Conservation (phyloP, 1,284 basidiomycete genomes). For the Boletus mariae region DNA sequence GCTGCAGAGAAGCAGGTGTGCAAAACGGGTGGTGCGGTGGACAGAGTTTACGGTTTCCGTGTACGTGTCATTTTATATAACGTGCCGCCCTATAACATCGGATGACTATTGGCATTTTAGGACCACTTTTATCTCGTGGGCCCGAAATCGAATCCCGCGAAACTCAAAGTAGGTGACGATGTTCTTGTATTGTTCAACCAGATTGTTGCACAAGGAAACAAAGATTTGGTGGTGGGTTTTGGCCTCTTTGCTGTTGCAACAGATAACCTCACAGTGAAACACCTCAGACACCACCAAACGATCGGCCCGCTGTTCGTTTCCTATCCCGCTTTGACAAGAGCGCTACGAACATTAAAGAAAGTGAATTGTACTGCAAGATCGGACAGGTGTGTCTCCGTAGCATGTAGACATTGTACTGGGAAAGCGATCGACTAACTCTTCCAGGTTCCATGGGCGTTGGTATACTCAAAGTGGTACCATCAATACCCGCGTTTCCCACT, state of each 20-base stretch:
- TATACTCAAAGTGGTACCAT: conserved; percentile 53
- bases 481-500: conserved; percentile 48
- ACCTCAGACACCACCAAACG: conserved; percentile 16
- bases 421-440: background rate
- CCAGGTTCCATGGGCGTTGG: conserved; percentile 49
- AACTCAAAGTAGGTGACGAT: conserved; percentile 8
- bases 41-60: conserved; percentile 40
- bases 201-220: conserved; percentile 23
- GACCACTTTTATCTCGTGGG: conserved; percentile 27
- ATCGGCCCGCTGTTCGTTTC: conserved; percentile 41
- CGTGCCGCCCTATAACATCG: conserved; percentile 19
- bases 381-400: conserved; percentile 38
- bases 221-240: conserved; percentile 17
- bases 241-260: background rate
- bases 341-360: conserved; percentile 55
- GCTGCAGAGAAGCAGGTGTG: conserved; percentile 42
- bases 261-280: background rate
- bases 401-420: background rate
- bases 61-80: conserved; percentile 36
- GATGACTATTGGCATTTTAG: conserved; percentile 4
- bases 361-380: conserved; percentile 43
- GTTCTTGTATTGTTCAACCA: conserved; percentile 20
- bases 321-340: conserved; percentile 52
- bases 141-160: conserved; percentile 17
- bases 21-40: conserved; percentile 27